Evolutionary conservation across 805 yeast genomes (phyloP).

Genomic region (Hanseniaspora jakobsenii): DNA sequence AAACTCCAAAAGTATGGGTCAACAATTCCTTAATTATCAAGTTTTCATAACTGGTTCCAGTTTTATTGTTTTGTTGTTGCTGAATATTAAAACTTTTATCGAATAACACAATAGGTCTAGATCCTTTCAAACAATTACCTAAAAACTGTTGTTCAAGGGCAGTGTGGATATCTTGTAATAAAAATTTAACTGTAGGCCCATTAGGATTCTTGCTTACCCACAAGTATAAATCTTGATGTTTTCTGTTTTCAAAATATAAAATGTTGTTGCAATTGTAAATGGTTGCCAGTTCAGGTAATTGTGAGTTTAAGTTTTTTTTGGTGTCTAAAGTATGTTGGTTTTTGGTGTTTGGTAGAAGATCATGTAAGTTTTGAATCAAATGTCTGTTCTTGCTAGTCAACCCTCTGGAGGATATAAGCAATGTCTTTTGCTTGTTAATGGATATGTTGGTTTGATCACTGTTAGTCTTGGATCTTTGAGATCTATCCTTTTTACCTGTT

Average conservation of each 20-base stretch:
- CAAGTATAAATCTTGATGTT: conserved; percentile 85
- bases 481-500: conserved; percentile 34
- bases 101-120: conserved; percentile 85
- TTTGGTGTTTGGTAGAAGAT: conserved; percentile 83
- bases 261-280: conserved; percentile 93
- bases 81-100: conserved; percentile 66
- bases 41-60: conserved; percentile 47
- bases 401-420: conserved; percentile 87
- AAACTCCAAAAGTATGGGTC: conserved; percentile 81
- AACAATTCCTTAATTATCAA: conserved; percentile 69
- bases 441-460: conserved; percentile 41
- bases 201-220: conserved; percentile 96
- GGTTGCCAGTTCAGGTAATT: conserved; percentile 86
- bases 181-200: conserved; percentile 92
- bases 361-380: conserved; percentile 65
- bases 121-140: conserved; percentile 90
- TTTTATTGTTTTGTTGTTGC: too few species aligned
- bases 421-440: conserved; percentile 76
- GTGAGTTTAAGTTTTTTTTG: conserved; percentile 71
- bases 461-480: conserved; percentile 27
- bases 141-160: conserved; percentile 92
- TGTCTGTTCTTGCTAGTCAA: conserved; percentile 93
- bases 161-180: conserved; percentile 88
- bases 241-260: conserved; percentile 87
- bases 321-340: conserved; percentile 94